Base-by-base conservation (phyloP, 805 yeast species). In the Groenewaldozyma tartarivorans region DNA sequence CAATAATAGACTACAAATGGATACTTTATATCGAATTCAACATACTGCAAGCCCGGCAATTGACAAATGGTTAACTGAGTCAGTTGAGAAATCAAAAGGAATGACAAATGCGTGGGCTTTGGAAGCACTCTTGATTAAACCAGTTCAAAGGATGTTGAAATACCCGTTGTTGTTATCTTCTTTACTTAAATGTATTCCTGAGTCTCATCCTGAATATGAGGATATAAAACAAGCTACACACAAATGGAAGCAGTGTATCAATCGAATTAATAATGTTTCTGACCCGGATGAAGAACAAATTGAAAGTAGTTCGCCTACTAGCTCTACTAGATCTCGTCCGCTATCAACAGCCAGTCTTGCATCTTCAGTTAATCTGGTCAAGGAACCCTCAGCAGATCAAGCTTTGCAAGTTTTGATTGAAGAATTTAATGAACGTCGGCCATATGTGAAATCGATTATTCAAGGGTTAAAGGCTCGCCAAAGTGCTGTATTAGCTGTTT, bases 121-220 rank as follows among this genome's bases (percentile, higher is more conserved):
- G 33, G 69, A 67, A 36, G 52, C 64, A 4, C 51, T 71, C 26
- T 48, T 71, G 17, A 57, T 61, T 36, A 66, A 63, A 43, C 76
- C 76, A 0, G 60, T 71, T 4, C 74, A 70, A 49, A 51, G 74
- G 26, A 45, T 72, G 24, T 50, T 61, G 26, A 64, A 64, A 45
- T 69, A 71, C 37, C 70, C 71, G 0, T 45, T 66, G 19, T 51
- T 66, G 16, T 39, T 66, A 26, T 48, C 47, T 18, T 47, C 60
- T n/a, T 36, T 64, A n/a, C 45, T 61, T 5, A 52, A 55, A 5
- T 40, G 35, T 39, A 60, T 64, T 1, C 47, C 54, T 1, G 44
- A 60, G n/a, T 51, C 58, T 17, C 69, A 69, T 56, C 70, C 73
- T 3, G 76, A 69, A 48, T 78, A 73, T 53, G 71, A 4, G 3